These are phyloP conservation scores for Melaleuca quinquenervia DNA, from an alignment of 345 rosid genomes.

Conservation along the genomic window DNA sequence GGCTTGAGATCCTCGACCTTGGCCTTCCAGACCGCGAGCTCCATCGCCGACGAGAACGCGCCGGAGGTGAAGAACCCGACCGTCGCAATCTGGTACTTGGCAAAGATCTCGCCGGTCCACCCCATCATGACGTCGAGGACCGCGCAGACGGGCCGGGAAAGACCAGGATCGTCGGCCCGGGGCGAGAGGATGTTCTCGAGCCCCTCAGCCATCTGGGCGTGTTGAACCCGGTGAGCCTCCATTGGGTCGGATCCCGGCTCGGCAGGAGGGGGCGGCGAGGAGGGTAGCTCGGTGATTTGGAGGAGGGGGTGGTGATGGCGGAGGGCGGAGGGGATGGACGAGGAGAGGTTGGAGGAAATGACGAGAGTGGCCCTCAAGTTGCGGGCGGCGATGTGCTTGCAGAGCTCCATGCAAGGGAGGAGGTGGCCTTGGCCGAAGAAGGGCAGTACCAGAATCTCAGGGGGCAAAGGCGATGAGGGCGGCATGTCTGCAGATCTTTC, in stretches of 20 bases:
- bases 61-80: constrained; percentile 22
- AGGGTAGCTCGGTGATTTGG: background rate
- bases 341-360: constrained; percentile 10
- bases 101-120: constrained; percentile 8
- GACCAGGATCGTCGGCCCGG: background rate
- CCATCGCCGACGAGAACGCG: constrained; percentile 19
- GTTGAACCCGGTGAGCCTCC: background rate
- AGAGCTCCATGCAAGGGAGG: constrained; percentile 21
- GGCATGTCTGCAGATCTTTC: background rate
- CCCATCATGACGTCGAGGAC: constrained; percentile 7
- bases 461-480: background rate
- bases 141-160: background rate
- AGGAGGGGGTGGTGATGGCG: background rate
- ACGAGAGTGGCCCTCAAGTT: constrained; percentile 7
- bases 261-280: background rate
- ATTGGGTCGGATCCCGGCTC: background rate
- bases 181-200: background rate
- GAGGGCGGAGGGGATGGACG: constrained; percentile 12
- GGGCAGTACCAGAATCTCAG: constrained; percentile 13
- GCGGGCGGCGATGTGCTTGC: constrained; percentile 6
- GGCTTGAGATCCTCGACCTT: background rate
- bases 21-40: constrained; percentile 15
- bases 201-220: constrained; percentile 1
- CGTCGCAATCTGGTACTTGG: constrained; percentile 7
- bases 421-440: constrained; percentile 18